Evolutionary conservation across 495 filamentous ascomycete species (phyloP).

Genomic region (Halenospora varia): DNA sequence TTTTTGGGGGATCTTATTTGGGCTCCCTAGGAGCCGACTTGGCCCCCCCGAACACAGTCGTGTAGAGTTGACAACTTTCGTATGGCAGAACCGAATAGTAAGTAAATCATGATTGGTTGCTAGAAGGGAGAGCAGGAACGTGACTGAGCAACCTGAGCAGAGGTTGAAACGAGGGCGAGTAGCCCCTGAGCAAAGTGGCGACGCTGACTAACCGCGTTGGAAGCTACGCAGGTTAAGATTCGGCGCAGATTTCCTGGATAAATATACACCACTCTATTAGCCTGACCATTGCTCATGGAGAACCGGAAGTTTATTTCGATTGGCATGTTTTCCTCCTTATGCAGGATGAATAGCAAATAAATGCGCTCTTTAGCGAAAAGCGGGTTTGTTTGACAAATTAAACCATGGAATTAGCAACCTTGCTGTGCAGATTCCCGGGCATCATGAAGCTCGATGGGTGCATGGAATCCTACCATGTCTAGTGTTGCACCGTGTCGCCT

Average conservation of each 20-base stretch:
- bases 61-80: background rate
- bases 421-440: too few species aligned
- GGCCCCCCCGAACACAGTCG: background rate
- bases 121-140: conserved; percentile 1
- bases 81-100: background rate
- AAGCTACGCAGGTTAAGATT: conserved; percentile 2
- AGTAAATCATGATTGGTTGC: background rate
- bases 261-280: too few species aligned
- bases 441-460: too few species aligned
- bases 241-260: conserved; percentile 1
- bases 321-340: too few species aligned
- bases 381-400: too few species aligned
- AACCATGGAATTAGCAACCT: too few species aligned
- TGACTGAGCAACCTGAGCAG: background rate
- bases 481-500: too few species aligned
- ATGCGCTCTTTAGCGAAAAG: too few species aligned
- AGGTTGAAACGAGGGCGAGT: background rate
- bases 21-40: background rate
- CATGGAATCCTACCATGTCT: too few species aligned
- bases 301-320: too few species aligned
- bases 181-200: background rate
- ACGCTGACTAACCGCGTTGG: background rate
- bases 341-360: too few species aligned
- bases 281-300: too few species aligned
- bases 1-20: conserved; percentile 4